Evolutionary conservation across 2,329 filamentous ascomycete genomes (phyloP).

Genomic region (Trichophyton rubrum): DNA sequence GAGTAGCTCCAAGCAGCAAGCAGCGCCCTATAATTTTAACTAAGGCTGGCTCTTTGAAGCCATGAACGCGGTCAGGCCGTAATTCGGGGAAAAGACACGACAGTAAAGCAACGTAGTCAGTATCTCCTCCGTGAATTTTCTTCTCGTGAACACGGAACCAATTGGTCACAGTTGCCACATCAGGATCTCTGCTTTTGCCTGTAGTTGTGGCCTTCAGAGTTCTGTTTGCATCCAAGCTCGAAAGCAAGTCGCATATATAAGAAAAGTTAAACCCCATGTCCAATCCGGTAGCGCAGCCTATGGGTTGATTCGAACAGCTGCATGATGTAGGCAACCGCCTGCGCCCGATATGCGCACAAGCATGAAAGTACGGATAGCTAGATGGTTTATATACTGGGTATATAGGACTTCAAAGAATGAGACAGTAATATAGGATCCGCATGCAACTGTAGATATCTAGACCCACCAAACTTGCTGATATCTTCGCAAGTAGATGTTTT

Average conservation of each 20-base stretch:
- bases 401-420: neutral
- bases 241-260: slow-evolving; percentile 61
- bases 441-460: no score
- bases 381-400: neutral
- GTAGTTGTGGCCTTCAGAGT: slow-evolving; percentile 23
- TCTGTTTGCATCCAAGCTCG: slow-evolving; percentile 47
- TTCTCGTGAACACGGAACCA: slow-evolving; percentile 60
- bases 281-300: neutral
- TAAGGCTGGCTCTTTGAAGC: slow-evolving; percentile 49
- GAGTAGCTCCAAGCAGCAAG: slow-evolving; percentile 51
- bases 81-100: slow-evolving; percentile 65
- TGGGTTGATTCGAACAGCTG: neutral
- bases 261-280: slow-evolving; percentile 46
- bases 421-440: neutral
- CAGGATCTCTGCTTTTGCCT: slow-evolving; percentile 21
- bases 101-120: slow-evolving; percentile 52
- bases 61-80: slow-evolving; percentile 66
- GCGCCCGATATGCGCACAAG: neutral
- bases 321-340: neutral
- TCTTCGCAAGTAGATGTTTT: neutral
- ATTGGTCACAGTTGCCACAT: slow-evolving; percentile 37
- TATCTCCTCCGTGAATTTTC: slow-evolving; percentile 45
- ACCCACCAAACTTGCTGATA: no score
- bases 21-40: slow-evolving; percentile 55
- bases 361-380: neutral